Evolutionary conservation across 345 rosid species (phyloP), one percentile per base, ranked within the genome.

Genomic region (Firmiana major): DNA sequence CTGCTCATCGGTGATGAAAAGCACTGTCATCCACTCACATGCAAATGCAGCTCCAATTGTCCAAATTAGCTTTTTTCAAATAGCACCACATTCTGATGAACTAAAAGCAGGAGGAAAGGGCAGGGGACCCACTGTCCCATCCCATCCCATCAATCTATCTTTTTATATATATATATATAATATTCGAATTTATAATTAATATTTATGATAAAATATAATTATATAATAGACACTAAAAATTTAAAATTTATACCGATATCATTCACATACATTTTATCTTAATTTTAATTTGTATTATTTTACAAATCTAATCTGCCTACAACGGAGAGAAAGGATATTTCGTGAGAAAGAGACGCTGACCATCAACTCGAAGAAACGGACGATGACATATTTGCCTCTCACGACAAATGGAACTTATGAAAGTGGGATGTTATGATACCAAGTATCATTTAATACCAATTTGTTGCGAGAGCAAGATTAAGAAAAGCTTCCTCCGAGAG

Each of bases 401-500:
- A n/a, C n/a, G n/a, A n/a, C n/a, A n/a, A n/a, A n/a, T n/a, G n/a
- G n/a, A n/a, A n/a, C 9, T n/a, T 9, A 42, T n/a, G 28, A 9
- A 19, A 65, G 5, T n/a, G 1, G 9, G n/a, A 7, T 2, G 22
- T 7, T 19, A 2, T 54, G 3, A 54, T 65, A 31, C 45, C 1
- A 40, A n/a, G 15, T 11, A 40, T 5, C 17, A 54, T 54, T 54
- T 54, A 7, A 54, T 2, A 24, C 16, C 3, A 54, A 42, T n/a
- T 65, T 10, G 49, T 65, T 5, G 49, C 7, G 28, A n/a, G 9
- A 24, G 12, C 17, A 59, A 62, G 43, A 45, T 26, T 22, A 43
- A 1, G 28, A 16, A 55, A 4, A 34, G 51, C 80, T 80, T 79
- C 74, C 34, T 84, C 87, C 84, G 49, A 76, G 81, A 68, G 63